Conservation (phyloP, 1,139 yeast genomes). For the Diutina siamensis region DNA sequence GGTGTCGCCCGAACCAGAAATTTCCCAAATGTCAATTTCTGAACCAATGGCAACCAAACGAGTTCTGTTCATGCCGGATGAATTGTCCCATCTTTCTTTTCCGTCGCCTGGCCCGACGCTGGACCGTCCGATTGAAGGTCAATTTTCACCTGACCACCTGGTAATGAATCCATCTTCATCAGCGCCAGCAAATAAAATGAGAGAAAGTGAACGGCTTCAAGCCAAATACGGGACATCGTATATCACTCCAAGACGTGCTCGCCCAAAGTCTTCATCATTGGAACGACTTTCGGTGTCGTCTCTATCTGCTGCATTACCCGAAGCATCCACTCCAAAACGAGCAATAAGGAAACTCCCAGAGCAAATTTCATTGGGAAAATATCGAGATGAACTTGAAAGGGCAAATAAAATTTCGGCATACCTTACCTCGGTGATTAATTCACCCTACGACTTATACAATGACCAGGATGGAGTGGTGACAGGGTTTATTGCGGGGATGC, state of each 20-base stretch:
- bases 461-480: slow-evolving; percentile 58
- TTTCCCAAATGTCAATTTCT: no score
- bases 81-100: not conserved
- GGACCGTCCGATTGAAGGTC: not conserved
- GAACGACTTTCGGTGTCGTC: not conserved
- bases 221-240: not conserved
- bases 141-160: not conserved
- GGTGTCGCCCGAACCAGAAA: no score
- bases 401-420: not conserved
- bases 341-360: not conserved
- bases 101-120: no score
- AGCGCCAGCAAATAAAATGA: not conserved
- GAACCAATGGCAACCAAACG: no score
- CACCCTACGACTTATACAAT: slow-evolving; percentile 27
- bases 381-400: not conserved
- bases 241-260: not conserved
- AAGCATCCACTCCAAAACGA: not conserved
- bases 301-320: not conserved
- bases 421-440: not conserved
- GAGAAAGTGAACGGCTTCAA: slow-evolving; percentile 1
- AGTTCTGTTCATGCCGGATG: not conserved
- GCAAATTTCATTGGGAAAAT: not conserved
- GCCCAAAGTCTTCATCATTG: not conserved
- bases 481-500: slow-evolving; percentile 55
- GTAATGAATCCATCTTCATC: not conserved